Evolutionary conservation across 1,284 basidiomycete species (phyloP).

Genomic region (Cryptococcus sp.): DNA sequence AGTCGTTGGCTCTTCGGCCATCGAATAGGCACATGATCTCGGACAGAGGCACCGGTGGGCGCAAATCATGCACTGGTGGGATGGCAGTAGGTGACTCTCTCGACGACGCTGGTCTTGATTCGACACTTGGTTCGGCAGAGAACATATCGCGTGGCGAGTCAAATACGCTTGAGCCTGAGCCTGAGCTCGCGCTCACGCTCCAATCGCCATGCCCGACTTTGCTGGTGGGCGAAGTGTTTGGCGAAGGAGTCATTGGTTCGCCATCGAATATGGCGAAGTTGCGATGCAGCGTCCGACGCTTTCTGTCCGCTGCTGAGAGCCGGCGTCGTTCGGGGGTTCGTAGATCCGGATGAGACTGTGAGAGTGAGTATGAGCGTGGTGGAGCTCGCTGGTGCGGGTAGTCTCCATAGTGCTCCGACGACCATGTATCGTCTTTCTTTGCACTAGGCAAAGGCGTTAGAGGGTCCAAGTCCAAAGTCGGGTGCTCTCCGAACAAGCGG

Average conservation of each 20-base stretch:
- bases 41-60: conserved; percentile 1
- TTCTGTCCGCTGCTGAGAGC: neutral
- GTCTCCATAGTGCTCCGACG: too few species aligned
- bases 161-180: too few species aligned
- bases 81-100: neutral
- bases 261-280: conserved; percentile 20
- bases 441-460: too few species aligned
- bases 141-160: too few species aligned
- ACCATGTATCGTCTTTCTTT: too few species aligned
- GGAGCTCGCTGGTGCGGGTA: too few species aligned
- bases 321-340: conserved; percentile 3
- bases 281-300: conserved; percentile 11
- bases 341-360: neutral
- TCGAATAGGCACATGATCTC: conserved; percentile 6
- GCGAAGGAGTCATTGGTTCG: conserved; percentile 13
- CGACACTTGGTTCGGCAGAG: neutral
- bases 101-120: neutral
- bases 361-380: too few species aligned
- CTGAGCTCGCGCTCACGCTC: neutral
- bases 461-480: too few species aligned
- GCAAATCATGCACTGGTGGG: neutral
- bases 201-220: neutral
- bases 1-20: neutral
- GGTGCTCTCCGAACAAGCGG: too few species aligned
- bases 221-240: neutral